Evolutionary conservation across 169 alveolate species (phyloP), one percentile per base, ranked within the genome.

Genomic region (Eimeria sp.): DNA sequence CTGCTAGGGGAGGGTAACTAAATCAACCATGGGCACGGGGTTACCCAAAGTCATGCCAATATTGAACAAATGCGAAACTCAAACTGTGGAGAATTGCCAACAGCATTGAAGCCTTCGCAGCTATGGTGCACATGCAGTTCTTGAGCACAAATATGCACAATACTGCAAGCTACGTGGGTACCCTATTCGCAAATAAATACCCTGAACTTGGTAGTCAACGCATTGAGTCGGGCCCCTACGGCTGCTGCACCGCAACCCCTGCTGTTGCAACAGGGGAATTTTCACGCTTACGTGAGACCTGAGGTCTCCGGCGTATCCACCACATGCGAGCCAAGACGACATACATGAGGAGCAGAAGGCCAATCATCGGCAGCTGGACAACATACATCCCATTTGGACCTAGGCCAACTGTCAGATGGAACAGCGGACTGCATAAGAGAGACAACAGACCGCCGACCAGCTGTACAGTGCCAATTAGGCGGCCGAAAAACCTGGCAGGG

Each of bases 381-480:
- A 62, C 78, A 60, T 60, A 85, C 91, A 85, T 30, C 43, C 91
- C 91, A n/a, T 62, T 85, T 8, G 49, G 80, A 9, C 91, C 91
- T 27, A 56, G 20, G 76, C 80, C 78, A 23, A 85, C 91, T 25
- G 91, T 62, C 62, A 85, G 46, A 33, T 97, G 96, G 71, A 90
- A 97, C 77, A 97, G 95, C 0, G 91, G 87, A 58, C 90, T 95
- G 85, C 97, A 95, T 23, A 96, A 37, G 14, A 96, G 96, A 27
- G 98, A 96, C 33, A 95, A 85, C n/a, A 96, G 83, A 10, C 98
- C 98, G 25, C 98, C 98, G 76, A 95, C 85, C 56, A 96, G 58
- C 66, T 93, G 95, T 27, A 97, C 97, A 68, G 90, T 80, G 76
- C 98, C 98, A 30, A 97, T 77, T 9, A 97, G 89, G 83, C 96